Conservation (phyloP, 306 rosid species). For the Prinsepia uniflora region DNA sequence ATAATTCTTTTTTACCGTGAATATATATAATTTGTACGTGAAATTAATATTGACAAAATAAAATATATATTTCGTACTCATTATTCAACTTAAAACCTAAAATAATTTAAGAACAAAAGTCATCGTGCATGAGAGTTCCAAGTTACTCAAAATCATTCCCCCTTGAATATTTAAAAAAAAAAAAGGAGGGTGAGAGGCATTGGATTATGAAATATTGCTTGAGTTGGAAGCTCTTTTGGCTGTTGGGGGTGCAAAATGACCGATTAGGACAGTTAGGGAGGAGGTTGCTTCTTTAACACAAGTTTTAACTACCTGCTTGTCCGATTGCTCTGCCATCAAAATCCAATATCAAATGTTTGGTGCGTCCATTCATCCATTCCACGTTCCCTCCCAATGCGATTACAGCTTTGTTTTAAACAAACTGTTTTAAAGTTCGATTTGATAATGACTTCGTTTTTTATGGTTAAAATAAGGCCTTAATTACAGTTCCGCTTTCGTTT, state of each 20-base stretch:
- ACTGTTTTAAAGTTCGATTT: conserved; percentile 11
- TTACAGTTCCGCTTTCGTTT: conserved; percentile 41
- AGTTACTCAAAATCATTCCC: too few relatives aligned
- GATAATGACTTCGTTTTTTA: conserved; percentile 12
- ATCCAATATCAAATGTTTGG: conserved; percentile 69
- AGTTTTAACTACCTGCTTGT: conserved; percentile 56
- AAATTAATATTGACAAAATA: too few relatives aligned
- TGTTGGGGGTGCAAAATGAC: conserved; percentile 6
- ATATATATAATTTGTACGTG: too few relatives aligned
- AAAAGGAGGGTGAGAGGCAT: too few relatives aligned
- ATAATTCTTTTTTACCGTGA: too few relatives aligned
- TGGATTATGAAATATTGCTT: conserved; percentile 35
- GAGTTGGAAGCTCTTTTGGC: conserved; percentile 30
- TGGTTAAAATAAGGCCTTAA: conserved; percentile 18
- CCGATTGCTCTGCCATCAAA: conserved; percentile 61
- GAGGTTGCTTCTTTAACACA: conserved; percentile 76
- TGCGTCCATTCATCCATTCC: conserved; percentile 20
- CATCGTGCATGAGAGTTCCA: background rate
- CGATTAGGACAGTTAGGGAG: background rate
- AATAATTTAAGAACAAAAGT: too few relatives aligned
- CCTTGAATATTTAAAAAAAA: too few relatives aligned
- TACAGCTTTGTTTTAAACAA: background rate
- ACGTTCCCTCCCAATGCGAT: conserved; percentile 17
- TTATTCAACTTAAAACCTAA: too few relatives aligned
- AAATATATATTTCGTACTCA: too few relatives aligned